Evolutionary conservation across 1,284 basidiomycete species (phyloP).

Genomic region (Sanghuangporus weigelae): DNA sequence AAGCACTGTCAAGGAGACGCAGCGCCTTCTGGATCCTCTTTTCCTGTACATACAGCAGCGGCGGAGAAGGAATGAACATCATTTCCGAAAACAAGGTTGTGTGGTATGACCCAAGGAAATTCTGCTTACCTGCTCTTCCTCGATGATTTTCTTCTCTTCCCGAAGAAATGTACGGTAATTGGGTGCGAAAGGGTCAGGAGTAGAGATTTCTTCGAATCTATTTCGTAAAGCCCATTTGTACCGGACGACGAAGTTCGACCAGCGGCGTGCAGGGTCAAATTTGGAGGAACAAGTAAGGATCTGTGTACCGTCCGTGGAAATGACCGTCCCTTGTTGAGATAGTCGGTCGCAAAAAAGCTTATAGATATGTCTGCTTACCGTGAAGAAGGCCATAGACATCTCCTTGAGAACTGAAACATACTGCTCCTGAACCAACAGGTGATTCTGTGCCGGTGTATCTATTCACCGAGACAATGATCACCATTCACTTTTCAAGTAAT

Average conservation of each 20-base stretch:
- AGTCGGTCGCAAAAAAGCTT: not conserved
- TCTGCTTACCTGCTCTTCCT: not conserved
- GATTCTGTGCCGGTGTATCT: constrained; percentile 8
- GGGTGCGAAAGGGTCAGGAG: constrained; percentile 20
- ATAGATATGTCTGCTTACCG: not conserved
- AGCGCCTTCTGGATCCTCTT: not conserved
- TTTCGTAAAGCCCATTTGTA: constrained; percentile 71
- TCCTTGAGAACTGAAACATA: constrained; percentile 3
- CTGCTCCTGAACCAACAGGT: not conserved
- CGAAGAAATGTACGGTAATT: constrained; percentile 8
- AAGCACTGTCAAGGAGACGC: not conserved
- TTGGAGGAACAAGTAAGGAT: constrained; percentile 27
- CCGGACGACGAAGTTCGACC: constrained; percentile 50
- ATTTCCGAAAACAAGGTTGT: not conserved
- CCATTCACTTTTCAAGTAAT: not conserved
- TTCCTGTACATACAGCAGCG: not conserved
- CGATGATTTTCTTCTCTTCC: not conserved
- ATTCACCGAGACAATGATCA: not conserved
- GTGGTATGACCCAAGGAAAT: not conserved
- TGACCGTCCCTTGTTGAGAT: not conserved
- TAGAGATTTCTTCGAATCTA: constrained; percentile 43
- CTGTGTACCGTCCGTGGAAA: constrained; percentile 25
- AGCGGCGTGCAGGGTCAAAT: constrained; percentile 31
- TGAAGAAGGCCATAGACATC: constrained; percentile 3
- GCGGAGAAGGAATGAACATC: not conserved